phyloP scores from a whole-genome alignment of 345 rosid species.

The Gossypioides kirkii region DNA sequence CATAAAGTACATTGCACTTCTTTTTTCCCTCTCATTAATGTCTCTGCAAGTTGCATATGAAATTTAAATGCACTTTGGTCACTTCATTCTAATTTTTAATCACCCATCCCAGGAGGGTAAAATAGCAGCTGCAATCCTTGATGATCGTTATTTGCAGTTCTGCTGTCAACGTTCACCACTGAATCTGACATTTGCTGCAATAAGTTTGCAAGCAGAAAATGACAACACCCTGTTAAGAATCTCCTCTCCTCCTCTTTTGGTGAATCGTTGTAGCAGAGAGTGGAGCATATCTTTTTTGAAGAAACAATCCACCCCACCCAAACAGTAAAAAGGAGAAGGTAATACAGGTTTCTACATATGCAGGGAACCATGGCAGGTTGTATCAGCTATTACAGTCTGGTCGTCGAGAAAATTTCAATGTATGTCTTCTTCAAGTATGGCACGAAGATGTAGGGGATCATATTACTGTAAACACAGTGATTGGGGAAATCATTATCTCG shows the following conservation, averaged over 20 bases:
- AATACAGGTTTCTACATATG: no score
- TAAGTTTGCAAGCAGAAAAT: no score
- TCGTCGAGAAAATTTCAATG: not conserved
- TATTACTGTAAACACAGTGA: not conserved
- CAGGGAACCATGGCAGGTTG: not conserved
- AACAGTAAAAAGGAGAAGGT: not conserved
- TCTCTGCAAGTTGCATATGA: constrained; percentile 34
- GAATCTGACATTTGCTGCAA: not conserved
- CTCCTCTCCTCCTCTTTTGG: not conserved
- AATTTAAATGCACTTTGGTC: constrained; percentile 25
- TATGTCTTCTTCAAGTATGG: not conserved
- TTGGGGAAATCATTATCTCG: not conserved
- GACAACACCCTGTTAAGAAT: not conserved
- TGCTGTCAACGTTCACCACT: not conserved
- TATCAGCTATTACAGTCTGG: constrained; percentile 10
- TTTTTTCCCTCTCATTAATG: constrained; percentile 13
- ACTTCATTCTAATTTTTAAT: constrained; percentile 24
- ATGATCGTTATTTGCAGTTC: not conserved
- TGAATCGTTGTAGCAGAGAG: constrained; percentile 18
- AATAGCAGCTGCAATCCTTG: not conserved
- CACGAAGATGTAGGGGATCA: not conserved
- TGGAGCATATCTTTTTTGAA: not conserved
- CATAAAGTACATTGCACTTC: constrained; percentile 9
- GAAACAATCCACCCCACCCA: constrained; percentile 4
- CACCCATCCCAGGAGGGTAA: not conserved